Conservation (phyloP, 2,329 filamentous ascomycete species). For the Diplocarpon rosae region DNA sequence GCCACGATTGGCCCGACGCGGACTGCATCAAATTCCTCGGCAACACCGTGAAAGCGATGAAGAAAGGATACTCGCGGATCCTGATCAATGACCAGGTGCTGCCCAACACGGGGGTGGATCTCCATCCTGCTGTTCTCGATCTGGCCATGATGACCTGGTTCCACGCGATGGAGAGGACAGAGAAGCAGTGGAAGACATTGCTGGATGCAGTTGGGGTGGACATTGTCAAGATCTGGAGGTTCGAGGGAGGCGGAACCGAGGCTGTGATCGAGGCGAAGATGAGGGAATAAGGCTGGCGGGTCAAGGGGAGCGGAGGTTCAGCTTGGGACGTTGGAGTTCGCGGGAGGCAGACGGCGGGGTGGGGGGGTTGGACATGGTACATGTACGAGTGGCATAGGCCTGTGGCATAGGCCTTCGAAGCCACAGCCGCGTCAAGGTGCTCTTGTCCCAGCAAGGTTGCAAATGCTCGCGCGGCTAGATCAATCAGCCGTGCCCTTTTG, state of each 20-base stretch:
- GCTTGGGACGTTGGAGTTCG: too few species aligned
- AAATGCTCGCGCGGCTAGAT: too few species aligned
- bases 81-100: background rate
- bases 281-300: background rate
- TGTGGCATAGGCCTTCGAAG: too few species aligned
- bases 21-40: background rate
- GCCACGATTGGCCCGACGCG: constrained; percentile 1
- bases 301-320: too few species aligned
- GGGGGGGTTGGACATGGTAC: too few species aligned
- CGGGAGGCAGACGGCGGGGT: too few species aligned
- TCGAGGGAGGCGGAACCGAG: background rate
- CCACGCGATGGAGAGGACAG: constrained; percentile 3
- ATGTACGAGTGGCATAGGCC: too few species aligned
- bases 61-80: constrained; percentile 2
- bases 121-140: background rate
- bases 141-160: constrained; percentile 2
- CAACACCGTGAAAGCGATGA: constrained; percentile 2
- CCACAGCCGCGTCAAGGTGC: too few species aligned
- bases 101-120: background rate
- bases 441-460: too few species aligned
- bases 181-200: constrained; percentile 1
- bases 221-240: constrained; percentile 5
- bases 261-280: constrained; percentile 4
- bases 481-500: too few species aligned
- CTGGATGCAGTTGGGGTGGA: constrained; percentile 1